phyloP scores from a whole-genome alignment of 78 protist species.

The Goniomonas avonlea region DNA sequence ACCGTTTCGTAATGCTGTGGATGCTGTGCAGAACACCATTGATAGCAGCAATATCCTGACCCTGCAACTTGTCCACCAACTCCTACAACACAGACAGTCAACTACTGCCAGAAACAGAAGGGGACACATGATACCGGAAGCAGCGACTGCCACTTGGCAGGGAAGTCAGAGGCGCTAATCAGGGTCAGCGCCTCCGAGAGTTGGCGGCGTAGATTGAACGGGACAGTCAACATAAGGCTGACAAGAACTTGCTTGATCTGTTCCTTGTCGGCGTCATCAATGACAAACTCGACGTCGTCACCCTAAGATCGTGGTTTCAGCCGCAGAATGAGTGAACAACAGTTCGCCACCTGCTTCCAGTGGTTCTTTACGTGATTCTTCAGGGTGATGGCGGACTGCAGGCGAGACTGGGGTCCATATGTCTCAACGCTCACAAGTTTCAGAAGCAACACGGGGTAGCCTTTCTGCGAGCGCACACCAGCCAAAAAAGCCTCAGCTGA shows the following conservation, averaged over 20 bases:
- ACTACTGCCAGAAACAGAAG: not conserved
- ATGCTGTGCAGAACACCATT: not conserved
- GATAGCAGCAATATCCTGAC: not conserved
- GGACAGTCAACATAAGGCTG: not conserved
- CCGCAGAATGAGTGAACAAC: not conserved
- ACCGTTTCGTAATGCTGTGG: constrained; percentile 29
- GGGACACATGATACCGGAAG: constrained; percentile 1
- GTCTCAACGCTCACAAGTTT: not conserved
- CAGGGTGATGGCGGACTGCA: constrained; percentile 2
- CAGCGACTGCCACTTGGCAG: constrained; percentile 2
- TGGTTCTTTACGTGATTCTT: not conserved
- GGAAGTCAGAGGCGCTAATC: constrained; percentile 28
- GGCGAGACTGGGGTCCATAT: not conserved
- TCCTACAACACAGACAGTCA: constrained; percentile 20
- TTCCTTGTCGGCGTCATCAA: not conserved
- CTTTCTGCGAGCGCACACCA: too few species aligned
- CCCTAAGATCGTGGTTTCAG: not conserved
- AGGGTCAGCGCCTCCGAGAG: constrained; percentile 32
- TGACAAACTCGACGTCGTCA: not conserved
- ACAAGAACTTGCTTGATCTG: constrained; percentile 3
- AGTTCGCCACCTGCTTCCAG: not conserved
- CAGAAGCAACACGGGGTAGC: constrained; percentile 3
- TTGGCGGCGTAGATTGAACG: constrained; percentile 1
- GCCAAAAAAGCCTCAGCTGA: too few species aligned
- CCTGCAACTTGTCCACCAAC: not conserved